These are phyloP conservation scores for Sorghum bicolor DNA, from an alignment of 176 grass and related monocot species.

Conservation along the genomic window DNA sequence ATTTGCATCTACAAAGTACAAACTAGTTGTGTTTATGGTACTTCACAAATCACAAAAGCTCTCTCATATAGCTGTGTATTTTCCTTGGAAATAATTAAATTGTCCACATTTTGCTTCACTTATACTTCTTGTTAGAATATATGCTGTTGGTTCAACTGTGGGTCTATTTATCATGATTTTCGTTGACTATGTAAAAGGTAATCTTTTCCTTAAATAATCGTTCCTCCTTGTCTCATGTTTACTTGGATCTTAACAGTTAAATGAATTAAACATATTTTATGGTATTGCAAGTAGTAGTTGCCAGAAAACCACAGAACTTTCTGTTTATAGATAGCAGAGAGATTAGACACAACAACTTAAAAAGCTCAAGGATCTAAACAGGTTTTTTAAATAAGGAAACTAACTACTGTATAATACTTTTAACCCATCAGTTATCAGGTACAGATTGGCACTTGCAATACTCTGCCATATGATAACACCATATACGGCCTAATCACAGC, in stretches of 20 bases:
- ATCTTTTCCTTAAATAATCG: background rate
- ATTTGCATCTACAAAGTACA: background rate
- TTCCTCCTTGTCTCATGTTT: background rate
- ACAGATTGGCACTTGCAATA: background rate
- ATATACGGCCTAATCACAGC: background rate
- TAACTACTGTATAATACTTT: background rate
- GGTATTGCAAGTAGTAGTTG: background rate
- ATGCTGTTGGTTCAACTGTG: background rate
- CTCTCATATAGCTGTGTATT: background rate
- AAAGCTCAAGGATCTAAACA: background rate
- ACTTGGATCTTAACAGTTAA: background rate
- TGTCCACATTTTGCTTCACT: background rate
- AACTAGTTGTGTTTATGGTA: background rate
- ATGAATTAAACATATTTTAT: background rate
- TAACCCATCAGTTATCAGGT: background rate
- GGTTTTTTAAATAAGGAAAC: background rate
- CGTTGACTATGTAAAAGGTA: background rate
- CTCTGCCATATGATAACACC: background rate
- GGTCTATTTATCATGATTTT: background rate
- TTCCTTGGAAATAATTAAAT: background rate
- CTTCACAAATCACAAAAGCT: background rate
- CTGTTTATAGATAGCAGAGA: background rate
- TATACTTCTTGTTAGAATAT: background rate
- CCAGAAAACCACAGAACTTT: background rate
- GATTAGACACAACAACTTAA: background rate